These are phyloP conservation scores for Aspergillus texensis DNA, from an alignment of 2,329 filamentous ascomycete genomes.

Conservation along the genomic window DNA sequence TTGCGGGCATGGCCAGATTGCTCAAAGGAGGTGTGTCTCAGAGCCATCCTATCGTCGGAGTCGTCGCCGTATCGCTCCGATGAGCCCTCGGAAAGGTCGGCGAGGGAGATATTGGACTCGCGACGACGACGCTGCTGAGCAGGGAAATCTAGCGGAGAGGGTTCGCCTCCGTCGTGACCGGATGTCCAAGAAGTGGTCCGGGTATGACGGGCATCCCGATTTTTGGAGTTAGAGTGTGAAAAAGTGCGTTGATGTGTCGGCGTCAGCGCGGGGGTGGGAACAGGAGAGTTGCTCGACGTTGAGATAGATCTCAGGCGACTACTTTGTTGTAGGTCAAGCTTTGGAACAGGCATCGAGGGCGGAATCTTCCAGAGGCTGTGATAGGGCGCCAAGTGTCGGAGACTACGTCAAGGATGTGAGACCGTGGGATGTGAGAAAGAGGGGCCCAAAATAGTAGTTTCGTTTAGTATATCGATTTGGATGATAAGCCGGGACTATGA, in stretches of 20 bases:
- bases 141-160: constrained; percentile 22
- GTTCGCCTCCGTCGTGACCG: constrained; percentile 34
- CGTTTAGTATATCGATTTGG: not conserved
- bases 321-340: constrained; percentile 17
- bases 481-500: not conserved
- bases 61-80: constrained; percentile 26
- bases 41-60: constrained; percentile 29
- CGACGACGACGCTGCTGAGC: constrained; percentile 33
- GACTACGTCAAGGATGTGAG: constrained; percentile 1
- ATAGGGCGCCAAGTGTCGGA: constrained; percentile 12
- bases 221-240: constrained; percentile 25
- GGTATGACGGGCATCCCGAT: constrained; percentile 39
- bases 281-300: constrained; percentile 9
- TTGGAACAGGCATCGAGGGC: constrained; percentile 22
- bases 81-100: constrained; percentile 33
- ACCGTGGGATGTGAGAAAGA: not conserved
- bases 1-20: constrained; percentile 30
- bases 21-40: constrained; percentile 37
- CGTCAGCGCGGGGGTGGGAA: constrained; percentile 25
- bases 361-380: constrained; percentile 15
- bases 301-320: constrained; percentile 20
- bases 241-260: constrained; percentile 25
- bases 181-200: constrained; percentile 40
- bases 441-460: constrained; percentile 1
- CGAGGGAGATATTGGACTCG: constrained; percentile 37